phyloP scores from a whole-genome alignment of 2,329 filamentous ascomycete species.

The Colletotrichum sp. region DNA sequence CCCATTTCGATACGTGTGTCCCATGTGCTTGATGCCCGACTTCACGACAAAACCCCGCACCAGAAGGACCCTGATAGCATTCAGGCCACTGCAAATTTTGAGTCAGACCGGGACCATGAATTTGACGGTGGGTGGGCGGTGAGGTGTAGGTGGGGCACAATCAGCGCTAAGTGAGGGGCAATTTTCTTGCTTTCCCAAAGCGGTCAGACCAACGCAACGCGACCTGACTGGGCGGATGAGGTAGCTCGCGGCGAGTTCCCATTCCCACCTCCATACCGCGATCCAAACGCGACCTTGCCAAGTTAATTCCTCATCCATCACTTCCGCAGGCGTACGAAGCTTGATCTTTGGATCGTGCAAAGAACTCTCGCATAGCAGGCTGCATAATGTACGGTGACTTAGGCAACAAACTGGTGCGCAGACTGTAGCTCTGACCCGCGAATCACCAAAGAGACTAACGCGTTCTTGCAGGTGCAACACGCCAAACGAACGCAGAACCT shows the following conservation, averaged over 20 bases:
- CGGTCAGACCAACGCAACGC: slow-evolving; percentile 16
- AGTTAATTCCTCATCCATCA: not conserved
- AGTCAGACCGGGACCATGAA: not conserved
- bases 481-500: slow-evolving; percentile 94
- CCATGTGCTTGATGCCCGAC: not conserved
- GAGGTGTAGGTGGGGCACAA: slow-evolving; percentile 17
- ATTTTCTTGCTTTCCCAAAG: not conserved
- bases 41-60: not conserved
- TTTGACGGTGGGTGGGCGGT: not conserved
- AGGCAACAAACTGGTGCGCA: slow-evolving; percentile 79
- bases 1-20: not conserved
- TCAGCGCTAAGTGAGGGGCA: slow-evolving; percentile 19
- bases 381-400: slow-evolving; percentile 82
- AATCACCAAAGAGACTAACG: slow-evolving; percentile 18
- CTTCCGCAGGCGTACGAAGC: not conserved
- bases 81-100: not conserved
- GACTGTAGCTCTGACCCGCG: not conserved
- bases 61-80: not conserved
- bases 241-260: not conserved
- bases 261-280: not conserved
- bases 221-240: not conserved
- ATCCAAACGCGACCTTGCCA: not conserved
- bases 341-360: not conserved
- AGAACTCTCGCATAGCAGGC: not conserved
- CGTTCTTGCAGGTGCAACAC: slow-evolving; percentile 77